Conservation (phyloP, 2,329 filamentous ascomycete genomes). For the Gremmenia infestans region DNA sequence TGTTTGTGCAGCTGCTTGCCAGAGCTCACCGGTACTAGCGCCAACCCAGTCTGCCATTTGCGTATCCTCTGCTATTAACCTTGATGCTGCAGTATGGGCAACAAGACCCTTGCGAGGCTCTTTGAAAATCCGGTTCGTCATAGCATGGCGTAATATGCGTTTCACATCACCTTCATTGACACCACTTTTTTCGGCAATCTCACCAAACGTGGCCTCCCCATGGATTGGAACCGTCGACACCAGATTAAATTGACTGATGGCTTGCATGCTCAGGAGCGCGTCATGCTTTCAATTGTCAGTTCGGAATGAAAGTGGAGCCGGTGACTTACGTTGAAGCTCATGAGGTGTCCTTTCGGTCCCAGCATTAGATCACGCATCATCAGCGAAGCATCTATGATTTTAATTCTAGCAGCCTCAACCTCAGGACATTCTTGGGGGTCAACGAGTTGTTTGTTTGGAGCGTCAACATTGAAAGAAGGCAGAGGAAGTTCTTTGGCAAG, state of each 20-base stretch:
- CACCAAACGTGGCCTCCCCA: constrained; percentile 15
- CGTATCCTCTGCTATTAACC: constrained; percentile 14
- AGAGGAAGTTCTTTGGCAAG: neutral
- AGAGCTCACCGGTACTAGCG: constrained; percentile 14
- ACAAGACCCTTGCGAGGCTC: constrained; percentile 18
- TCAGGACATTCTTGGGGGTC: neutral
- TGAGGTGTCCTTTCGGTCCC: constrained; percentile 2
- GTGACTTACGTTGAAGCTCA: constrained; percentile 1
- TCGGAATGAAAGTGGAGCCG: neutral
- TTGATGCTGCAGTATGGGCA: constrained; percentile 20
- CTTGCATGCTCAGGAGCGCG: constrained; percentile 15
- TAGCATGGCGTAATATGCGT: constrained; percentile 21
- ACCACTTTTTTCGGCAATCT: constrained; percentile 16
- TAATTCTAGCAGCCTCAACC: neutral
- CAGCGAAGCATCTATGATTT: neutral
- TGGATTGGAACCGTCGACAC: constrained; percentile 15
- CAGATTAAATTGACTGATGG: constrained; percentile 20
- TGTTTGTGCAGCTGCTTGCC: constrained; percentile 13
- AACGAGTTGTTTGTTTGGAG: neutral
- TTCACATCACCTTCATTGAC: constrained; percentile 11
- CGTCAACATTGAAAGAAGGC: constrained; percentile 2
- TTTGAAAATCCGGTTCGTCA: constrained; percentile 21
- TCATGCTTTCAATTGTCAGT: neutral
- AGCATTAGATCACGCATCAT: neutral
- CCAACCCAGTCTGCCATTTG: constrained; percentile 7